Conservation (phyloP, 129 eudicot genomes). For the Logfia minima region DNA sequence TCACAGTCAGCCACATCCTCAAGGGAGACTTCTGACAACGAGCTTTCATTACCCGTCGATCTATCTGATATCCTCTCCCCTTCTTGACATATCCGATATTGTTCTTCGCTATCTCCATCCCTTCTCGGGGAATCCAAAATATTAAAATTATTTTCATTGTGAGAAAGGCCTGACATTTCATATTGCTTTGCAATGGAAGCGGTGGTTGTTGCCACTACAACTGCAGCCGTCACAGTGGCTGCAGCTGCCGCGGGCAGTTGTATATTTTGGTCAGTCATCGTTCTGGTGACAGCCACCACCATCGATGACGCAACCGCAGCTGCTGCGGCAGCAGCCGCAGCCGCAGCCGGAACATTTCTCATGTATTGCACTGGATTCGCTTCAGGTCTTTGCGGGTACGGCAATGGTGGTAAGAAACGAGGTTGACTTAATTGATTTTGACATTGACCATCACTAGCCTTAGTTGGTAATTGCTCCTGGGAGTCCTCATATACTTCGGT, state of each 20-base stretch:
- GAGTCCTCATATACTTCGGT: constrained; percentile 43
- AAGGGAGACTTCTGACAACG: constrained; percentile 13
- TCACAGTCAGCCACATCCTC: constrained; percentile 17
- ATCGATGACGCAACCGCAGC: constrained; percentile 34
- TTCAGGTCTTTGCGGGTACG: constrained; percentile 42
- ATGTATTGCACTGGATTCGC: constrained; percentile 14
- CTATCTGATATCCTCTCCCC: constrained; percentile 76
- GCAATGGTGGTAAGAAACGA: constrained; percentile 62
- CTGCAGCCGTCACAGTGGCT: constrained; percentile 18
- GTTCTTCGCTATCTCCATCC: constrained; percentile 37
- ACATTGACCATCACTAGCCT: constrained; percentile 27
- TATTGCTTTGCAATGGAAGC: constrained; percentile 18
- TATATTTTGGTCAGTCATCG: constrained; percentile 3
- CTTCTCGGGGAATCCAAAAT: constrained; percentile 21
- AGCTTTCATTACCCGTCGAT: constrained; percentile 45
- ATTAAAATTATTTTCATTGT: neutral
- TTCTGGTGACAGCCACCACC: constrained; percentile 18
- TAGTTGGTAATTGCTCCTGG: constrained; percentile 38
- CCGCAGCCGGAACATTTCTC: constrained; percentile 72
- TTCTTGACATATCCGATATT: constrained; percentile 37
- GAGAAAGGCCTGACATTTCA: neutral
- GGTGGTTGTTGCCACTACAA: constrained; percentile 15
- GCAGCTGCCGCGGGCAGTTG: constrained; percentile 11
- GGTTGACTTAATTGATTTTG: constrained; percentile 36
- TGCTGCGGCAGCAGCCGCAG: constrained; percentile 5